Base-by-base conservation (phyloP, 2,329 filamentous ascomycete genomes). In the Diplodia sapinea region DNA sequence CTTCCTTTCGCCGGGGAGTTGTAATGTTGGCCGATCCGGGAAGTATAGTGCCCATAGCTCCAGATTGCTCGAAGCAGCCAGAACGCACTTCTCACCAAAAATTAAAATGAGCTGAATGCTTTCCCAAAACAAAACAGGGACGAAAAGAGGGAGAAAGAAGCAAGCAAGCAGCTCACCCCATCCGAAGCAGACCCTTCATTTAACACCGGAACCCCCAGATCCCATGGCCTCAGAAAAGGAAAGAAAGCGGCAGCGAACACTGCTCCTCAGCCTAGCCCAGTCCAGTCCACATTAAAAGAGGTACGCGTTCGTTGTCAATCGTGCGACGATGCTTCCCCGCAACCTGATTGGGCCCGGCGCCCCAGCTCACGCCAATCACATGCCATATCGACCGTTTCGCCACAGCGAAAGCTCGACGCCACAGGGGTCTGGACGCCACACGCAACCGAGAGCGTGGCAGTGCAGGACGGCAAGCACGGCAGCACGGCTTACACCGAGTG, bases 371-470 rank as follows among this genome's bases (percentile, higher is more conserved):
- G 43, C n/a, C 43, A 47, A 47, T 47, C 43, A 47, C 43, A 47
- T 20, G 43, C 7, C 33, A 15, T 12, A 38, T 23, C 31, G 4
- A 38, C 7, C 4, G 31, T 65, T 65, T 65, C 62, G 62, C 62
- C 62, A 65, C 62, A 31, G 23, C 4, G 36, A 47, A 47, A 20
- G 43, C 6, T 11, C 50, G 2, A 26, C 36, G 36, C 36, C 36
- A 38, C 36, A 38, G n/a, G 15, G n/a, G 43, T 11, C 43, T 20
- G 17, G 33, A 38, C 54, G 54, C 54, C 54, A 56, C 54, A 56
- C 43, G 40, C 40, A 43, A n/a, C 40, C 6, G 36, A 20, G 43
- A 47, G 43, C 43, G 62, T 65, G 62, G 62, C 62, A 40, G 62
- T 65, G 62, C 15, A 23, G 31, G n/a, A 12, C 20, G 20, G 17